Conservation (phyloP, 2,329 filamentous ascomycete species). For the Pezicula rhizophila region DNA sequence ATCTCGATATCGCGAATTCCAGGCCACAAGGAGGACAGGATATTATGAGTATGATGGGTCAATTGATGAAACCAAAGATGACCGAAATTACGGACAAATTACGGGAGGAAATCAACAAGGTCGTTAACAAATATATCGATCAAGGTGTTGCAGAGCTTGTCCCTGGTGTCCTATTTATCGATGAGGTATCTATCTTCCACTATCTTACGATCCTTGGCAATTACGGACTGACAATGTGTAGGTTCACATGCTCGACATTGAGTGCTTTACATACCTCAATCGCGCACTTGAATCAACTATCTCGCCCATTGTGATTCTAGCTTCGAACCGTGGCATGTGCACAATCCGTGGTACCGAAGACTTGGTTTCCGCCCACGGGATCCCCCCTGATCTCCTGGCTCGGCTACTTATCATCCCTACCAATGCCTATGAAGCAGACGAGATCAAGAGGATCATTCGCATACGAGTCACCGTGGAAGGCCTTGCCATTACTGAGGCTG, state of each 20-base stretch:
- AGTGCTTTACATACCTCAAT: conserved; percentile 99
- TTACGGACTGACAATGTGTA: conserved; percentile 32
- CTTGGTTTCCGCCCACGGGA: conserved; percentile 81
- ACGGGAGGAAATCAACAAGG: conserved; percentile 94
- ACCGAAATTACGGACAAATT: conserved; percentile 99
- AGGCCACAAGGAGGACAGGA: conserved; percentile 95
- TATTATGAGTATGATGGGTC: conserved; percentile 99
- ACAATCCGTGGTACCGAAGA: conserved; percentile 83
- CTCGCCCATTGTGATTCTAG: conserved; percentile 93
- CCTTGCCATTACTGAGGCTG: conserved; percentile 71
- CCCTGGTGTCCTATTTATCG: conserved; percentile 97
- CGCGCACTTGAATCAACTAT: conserved; percentile 93
- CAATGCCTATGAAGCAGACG: conserved; percentile 76
- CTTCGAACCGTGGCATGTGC: conserved; percentile 91
- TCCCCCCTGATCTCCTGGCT: conserved; percentile 87
- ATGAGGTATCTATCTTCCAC: conserved; percentile 68
- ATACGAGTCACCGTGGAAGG: conserved; percentile 78
- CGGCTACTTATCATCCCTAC: conserved; percentile 95
- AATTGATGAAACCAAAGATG: conserved; percentile 99
- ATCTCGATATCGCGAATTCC: conserved; percentile 92
- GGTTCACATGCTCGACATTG: conserved; percentile 99
- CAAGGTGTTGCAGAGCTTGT: conserved; percentile 96
- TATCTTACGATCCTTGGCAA: not conserved
- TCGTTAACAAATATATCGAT: conserved; percentile 98
- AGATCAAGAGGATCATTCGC: conserved; percentile 88